Evolutionary conservation across 106 monocot species (phyloP), one percentile per base, ranked within the genome.

Genomic region (Phalaenopsis aphrodite): DNA sequence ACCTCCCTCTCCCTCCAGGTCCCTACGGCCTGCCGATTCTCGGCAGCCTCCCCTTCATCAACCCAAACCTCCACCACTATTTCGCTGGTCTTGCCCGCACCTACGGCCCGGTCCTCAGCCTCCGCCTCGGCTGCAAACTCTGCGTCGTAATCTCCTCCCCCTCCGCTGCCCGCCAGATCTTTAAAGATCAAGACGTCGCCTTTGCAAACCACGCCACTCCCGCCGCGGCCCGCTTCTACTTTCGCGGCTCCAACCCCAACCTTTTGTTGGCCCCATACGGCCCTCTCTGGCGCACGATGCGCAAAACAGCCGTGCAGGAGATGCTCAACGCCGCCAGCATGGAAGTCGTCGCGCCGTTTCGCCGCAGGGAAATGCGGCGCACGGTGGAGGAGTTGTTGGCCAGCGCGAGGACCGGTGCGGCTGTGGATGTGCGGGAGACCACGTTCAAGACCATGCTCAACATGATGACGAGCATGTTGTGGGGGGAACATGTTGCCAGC

Each of bases 121-220:
- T 91, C 82, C 58, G 69, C 18, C 91, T 91, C 42, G 91, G 91
- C 42, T 64, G 67, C 81, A 91, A 88, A 79, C 83, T 87, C 61
- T 80, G 21, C 38, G 67, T 87, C 17, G 86, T 88, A 1, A 14
- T 88, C 79, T 85, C 88, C 81, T 86, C 91, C 61, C 84, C 91
- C 1, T 10, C 84, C 16, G 38, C 81, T 30, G 86, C 88, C 8
- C 75, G 79, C 23, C 81, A 79, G 46, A 57, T 86, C 5, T 77
- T 91, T 57, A 78, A 79, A 5, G 86, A 91, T 23, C 78, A 88
- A 18, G 91, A 86, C 79, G 39, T 74, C 48, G 41, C 56, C 55
- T 43, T 79, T n/a, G 79, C 65, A 7, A 79, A 66, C 45, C 79
- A 45, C 65, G 79, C 36, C 42, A 41, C 42, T 3, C 56, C 79